Evolutionary conservation across 2,329 filamentous ascomycete species (phyloP).

Genomic region (Aureobasidium sp.): DNA sequence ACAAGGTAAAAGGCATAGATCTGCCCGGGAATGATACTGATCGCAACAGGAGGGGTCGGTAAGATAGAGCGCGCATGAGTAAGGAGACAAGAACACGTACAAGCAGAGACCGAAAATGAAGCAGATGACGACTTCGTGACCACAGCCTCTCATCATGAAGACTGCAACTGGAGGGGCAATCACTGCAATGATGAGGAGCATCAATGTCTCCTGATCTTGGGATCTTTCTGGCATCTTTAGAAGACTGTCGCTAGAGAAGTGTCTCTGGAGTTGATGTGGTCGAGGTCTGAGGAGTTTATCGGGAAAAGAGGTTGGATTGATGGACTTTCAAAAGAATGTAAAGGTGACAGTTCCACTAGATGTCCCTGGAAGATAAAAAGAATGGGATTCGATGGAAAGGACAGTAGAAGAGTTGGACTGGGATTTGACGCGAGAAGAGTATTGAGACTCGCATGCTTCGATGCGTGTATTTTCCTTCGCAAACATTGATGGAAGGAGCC

Average conservation of each 20-base stretch:
- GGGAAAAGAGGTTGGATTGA: not conserved
- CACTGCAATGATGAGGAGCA: not conserved
- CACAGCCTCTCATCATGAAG: not conserved
- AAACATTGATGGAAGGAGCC: constrained; percentile 2
- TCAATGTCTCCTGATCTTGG: not conserved
- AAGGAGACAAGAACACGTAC: constrained; percentile 25
- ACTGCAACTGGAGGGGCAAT: not conserved
- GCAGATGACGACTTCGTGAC: not conserved
- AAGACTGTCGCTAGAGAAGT: not conserved
- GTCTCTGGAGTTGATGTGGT: not conserved
- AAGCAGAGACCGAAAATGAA: not conserved
- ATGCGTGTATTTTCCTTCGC: not conserved
- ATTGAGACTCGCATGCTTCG: not conserved
- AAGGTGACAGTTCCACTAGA: not conserved
- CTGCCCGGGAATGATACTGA: not conserved
- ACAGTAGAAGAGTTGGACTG: not conserved
- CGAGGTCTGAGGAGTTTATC: not conserved
- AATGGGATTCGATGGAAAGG: not conserved
- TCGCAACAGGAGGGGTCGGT: constrained; percentile 29
- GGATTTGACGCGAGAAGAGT: not conserved
- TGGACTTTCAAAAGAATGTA: not conserved
- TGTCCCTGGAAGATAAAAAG: not conserved
- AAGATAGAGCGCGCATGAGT: constrained; percentile 40
- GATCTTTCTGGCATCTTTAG: not conserved
- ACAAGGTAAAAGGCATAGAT: not conserved